Evolutionary conservation across 345 rosid genomes (phyloP).

Genomic region (Syzygium jambos): DNA sequence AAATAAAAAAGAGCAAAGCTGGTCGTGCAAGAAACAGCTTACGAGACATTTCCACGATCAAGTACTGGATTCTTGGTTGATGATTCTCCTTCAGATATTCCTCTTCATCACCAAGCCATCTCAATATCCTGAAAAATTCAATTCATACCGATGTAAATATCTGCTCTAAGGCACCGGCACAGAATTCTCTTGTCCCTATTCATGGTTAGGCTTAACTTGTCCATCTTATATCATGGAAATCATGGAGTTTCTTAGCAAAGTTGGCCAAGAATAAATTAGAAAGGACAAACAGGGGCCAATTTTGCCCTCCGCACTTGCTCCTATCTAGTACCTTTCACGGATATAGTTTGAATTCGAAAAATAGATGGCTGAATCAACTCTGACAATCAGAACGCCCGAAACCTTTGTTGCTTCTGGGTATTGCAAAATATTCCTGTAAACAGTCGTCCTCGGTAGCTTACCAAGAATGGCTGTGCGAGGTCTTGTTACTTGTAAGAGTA

Average conservation of each 20-base stretch:
- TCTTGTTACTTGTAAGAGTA: constrained; percentile 82
- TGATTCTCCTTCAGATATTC: constrained; percentile 22
- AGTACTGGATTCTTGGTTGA: constrained; percentile 38
- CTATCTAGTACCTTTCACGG: constrained; percentile 45
- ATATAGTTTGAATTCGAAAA: constrained; percentile 80
- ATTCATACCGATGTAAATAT: neutral
- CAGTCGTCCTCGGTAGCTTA: constrained; percentile 53
- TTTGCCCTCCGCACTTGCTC: neutral
- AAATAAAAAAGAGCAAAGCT: neutral
- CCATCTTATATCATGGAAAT: neutral
- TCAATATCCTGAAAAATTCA: constrained; percentile 40
- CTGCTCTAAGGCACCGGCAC: neutral
- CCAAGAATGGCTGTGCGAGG: constrained; percentile 75
- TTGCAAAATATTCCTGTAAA: constrained; percentile 58
- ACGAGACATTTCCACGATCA: constrained; percentile 81
- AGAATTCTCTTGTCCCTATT: neutral
- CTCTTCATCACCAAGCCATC: constrained; percentile 73
- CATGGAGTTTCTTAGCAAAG: neutral
- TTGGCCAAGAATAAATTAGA: neutral
- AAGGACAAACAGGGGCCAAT: neutral
- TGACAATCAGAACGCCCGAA: constrained; percentile 54
- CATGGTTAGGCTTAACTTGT: neutral
- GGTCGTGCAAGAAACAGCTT: constrained; percentile 2
- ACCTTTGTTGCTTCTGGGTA: constrained; percentile 69
- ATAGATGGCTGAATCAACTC: constrained; percentile 84